Percentiles rank a stretch among this genome's conserved stretches.
Conservation (phyloP, 2,329 filamentous ascomycete species). For the Microcyclospora pomicola region DNA sequence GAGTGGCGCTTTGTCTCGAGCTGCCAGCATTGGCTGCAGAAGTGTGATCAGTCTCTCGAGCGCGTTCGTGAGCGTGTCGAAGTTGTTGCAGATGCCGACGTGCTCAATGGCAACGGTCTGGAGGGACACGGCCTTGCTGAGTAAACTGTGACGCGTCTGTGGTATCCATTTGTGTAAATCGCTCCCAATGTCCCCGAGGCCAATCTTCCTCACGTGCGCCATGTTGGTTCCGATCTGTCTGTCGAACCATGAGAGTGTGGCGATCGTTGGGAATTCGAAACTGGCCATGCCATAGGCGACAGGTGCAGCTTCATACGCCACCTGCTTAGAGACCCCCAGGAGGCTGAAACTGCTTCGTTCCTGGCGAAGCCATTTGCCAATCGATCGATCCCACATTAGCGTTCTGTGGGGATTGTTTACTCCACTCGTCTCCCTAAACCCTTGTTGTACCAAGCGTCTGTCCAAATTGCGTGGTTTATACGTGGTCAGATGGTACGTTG, state of each 20-base stretch:
- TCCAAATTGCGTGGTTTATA: conserved; percentile 1
- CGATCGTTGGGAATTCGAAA: conserved; percentile 1
- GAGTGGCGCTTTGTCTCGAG: no score
- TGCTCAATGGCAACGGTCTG: no score
- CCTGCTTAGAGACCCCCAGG: conserved; percentile 7
- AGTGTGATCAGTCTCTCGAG: no score
- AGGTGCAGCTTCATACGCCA: conserved; percentile 7
- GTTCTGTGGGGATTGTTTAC: not conserved
- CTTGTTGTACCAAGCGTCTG: conserved; percentile 1
- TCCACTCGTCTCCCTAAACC: not conserved
- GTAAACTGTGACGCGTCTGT: no score
- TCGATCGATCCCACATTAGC: conserved; percentile 1
- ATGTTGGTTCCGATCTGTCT: conserved; percentile 1
- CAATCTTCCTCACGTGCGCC: conserved; percentile 2
- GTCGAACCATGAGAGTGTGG: not conserved
- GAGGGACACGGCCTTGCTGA: no score
- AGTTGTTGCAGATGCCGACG: no score
- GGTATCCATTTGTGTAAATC: no score
- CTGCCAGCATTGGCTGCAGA: no score
- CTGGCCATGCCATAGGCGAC: conserved; percentile 2
- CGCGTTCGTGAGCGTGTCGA: no score
- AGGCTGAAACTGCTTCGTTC: conserved; percentile 2
- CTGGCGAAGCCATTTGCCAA: conserved; percentile 3
- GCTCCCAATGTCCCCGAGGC: not conserved
- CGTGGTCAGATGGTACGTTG: conserved; percentile 1